Conservation (phyloP, 2,329 filamentous ascomycete species). For the Cladophialophora yegresii region DNA sequence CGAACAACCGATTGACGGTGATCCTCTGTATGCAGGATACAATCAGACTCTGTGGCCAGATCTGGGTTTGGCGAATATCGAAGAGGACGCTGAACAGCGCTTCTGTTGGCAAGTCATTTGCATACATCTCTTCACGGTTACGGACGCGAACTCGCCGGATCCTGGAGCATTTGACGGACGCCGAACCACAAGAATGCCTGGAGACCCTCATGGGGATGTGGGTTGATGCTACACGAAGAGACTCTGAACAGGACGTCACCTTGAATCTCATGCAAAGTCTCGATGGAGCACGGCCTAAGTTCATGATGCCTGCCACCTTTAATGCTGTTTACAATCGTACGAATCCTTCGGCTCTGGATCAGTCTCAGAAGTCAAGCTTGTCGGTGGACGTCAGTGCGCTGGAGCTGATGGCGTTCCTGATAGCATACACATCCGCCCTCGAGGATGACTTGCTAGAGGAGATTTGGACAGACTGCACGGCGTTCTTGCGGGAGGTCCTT, state of each 20-base stretch:
- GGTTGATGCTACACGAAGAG: conserved; percentile 56
- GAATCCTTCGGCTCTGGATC: conserved; percentile 77
- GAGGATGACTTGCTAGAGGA: conserved; percentile 98
- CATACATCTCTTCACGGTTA: conserved; percentile 86
- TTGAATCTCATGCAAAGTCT: conserved; percentile 87
- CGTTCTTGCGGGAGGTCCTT: conserved; percentile 84
- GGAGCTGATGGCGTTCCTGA: conserved; percentile 83
- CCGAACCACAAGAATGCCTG: conserved; percentile 88
- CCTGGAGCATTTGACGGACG: conserved; percentile 87
- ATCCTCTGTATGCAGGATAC: conserved; percentile 96
- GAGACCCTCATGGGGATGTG: conserved; percentile 89
- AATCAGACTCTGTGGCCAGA: conserved; percentile 84
- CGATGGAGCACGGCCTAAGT: conserved; percentile 85
- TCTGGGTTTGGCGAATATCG: conserved; percentile 89
- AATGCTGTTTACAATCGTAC: conserved; percentile 95
- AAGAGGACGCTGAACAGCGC: conserved; percentile 60
- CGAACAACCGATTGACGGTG: conserved; percentile 90
- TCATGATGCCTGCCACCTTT: conserved; percentile 90
- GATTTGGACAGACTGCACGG: conserved; percentile 93
- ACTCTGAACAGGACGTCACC: conserved; percentile 58
- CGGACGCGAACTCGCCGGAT: conserved; percentile 84
- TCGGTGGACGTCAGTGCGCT: conserved; percentile 81
- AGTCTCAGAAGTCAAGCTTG: conserved; percentile 79
- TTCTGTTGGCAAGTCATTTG: conserved; percentile 76
- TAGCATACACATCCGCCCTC: conserved; percentile 83